A percentile compares a stretch with the other conserved stretches of the same genome.
These are phyloP conservation scores for Paramecium primaurelia DNA, from an alignment of 73 alveolate species.

Conservation along the genomic window DNA sequence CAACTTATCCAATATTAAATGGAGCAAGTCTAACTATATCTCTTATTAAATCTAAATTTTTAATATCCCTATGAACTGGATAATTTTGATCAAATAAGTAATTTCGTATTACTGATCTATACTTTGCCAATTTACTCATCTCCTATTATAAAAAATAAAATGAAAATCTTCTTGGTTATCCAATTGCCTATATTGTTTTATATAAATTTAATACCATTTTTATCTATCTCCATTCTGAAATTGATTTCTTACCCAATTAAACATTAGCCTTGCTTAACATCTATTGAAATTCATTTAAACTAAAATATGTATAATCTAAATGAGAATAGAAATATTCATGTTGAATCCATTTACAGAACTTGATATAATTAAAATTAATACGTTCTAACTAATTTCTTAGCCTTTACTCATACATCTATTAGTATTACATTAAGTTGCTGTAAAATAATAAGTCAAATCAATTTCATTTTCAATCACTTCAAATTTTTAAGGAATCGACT, in stretches of 20 bases:
- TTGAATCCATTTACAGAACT: background rate
- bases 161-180: constrained; percentile 47
- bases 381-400: background rate
- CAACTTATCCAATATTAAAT: background rate
- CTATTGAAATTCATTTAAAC: background rate
- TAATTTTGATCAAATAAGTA: constrained; percentile 22
- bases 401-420: background rate
- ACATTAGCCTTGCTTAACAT: constrained; percentile 12
- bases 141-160: background rate
- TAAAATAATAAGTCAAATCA: background rate
- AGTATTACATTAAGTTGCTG: background rate
- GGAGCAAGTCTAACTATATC: constrained; percentile 28
- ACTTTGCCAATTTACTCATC: background rate
- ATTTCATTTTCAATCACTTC: background rate
- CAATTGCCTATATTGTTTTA: background rate
- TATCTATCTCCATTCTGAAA: constrained; percentile 13
- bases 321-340: constrained; percentile 38
- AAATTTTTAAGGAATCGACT: background rate
- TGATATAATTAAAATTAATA: background rate
- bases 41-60: background rate
- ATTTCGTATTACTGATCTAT: background rate
- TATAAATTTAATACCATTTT: background rate
- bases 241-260: background rate
- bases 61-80: constrained; percentile 2
- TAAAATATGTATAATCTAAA: constrained; percentile 40